Evolutionary conservation across 2,329 filamentous ascomycete genomes (phyloP).

Genomic region (Lithohypha guttulata): DNA sequence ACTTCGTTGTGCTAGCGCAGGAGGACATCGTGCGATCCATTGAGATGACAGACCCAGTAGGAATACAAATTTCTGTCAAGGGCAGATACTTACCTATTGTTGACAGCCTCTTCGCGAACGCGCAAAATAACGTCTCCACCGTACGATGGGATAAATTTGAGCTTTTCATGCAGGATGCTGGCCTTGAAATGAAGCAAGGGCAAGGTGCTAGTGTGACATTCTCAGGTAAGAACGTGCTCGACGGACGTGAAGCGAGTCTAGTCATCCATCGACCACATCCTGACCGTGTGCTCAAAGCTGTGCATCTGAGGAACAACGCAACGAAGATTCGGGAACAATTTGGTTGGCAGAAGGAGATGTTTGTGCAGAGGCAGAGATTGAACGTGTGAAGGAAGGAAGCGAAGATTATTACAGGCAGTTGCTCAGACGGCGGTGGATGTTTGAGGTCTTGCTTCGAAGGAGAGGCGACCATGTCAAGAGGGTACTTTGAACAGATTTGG

Average conservation of each 20-base stretch:
- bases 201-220: neutral
- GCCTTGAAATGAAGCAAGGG: neutral
- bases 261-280: conserved; percentile 5
- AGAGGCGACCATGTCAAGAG: too few species aligned
- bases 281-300: neutral
- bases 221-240: conserved; percentile 1
- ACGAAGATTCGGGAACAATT: neutral
- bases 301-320: neutral
- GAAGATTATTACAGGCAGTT: neutral
- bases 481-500: too few species aligned
- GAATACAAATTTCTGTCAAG: neutral
- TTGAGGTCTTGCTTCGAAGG: too few species aligned
- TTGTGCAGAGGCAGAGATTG: conserved; percentile 2
- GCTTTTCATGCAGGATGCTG: conserved; percentile 5
- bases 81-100: neutral
- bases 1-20: neutral
- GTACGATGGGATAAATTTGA: neutral
- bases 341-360: conserved; percentile 2
- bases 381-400: neutral
- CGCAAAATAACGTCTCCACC: neutral
- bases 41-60: neutral
- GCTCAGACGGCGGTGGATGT: neutral
- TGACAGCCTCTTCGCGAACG: neutral
- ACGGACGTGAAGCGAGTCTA: neutral
- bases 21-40: neutral